These are phyloP conservation scores for Boletus rubescentipes DNA, from an alignment of 768 basidiomycete species.

Conservation along the genomic window DNA sequence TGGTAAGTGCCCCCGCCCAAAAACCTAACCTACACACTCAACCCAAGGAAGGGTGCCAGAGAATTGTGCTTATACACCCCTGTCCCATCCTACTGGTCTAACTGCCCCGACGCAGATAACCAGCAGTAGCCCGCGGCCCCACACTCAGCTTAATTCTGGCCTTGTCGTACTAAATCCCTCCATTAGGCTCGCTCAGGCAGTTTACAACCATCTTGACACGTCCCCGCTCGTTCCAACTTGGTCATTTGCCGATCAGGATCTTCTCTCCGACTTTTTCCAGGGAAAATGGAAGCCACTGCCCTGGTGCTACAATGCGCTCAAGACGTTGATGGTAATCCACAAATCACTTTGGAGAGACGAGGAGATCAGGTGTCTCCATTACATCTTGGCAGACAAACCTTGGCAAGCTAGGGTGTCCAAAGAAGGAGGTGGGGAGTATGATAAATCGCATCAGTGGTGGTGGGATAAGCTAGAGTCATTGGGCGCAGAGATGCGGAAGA, in stretches of 20 bases:
- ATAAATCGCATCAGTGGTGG: slow-evolving; percentile 71
- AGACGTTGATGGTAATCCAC: slow-evolving; percentile 78
- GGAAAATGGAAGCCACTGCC: slow-evolving; percentile 77
- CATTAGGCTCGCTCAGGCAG: slow-evolving; percentile 43
- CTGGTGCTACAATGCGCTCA: slow-evolving; percentile 92
- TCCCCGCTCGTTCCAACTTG: slow-evolving; percentile 53
- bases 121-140: slow-evolving; percentile 60
- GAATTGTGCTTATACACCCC: slow-evolving; percentile 80
- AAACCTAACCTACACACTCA: neutral
- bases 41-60: slow-evolving; percentile 68
- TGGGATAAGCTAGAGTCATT: slow-evolving; percentile 61
- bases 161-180: slow-evolving; percentile 85
- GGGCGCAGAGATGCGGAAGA: slow-evolving; percentile 41
- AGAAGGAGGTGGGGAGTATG: slow-evolving; percentile 47
- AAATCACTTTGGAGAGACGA: slow-evolving; percentile 77
- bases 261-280: slow-evolving; percentile 76
- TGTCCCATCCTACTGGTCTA: slow-evolving; percentile 45
- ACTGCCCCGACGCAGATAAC: slow-evolving; percentile 44
- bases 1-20: slow-evolving; percentile 53
- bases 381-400: slow-evolving; percentile 84
- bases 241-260: slow-evolving; percentile 92
- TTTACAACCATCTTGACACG: slow-evolving; percentile 45
- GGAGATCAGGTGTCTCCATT: slow-evolving; percentile 84
- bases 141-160: slow-evolving; percentile 87
- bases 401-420: slow-evolving; percentile 59